These are phyloP conservation scores for Kazachstania viticola DNA, from an alignment of 805 yeast species.

Conservation along the genomic window DNA sequence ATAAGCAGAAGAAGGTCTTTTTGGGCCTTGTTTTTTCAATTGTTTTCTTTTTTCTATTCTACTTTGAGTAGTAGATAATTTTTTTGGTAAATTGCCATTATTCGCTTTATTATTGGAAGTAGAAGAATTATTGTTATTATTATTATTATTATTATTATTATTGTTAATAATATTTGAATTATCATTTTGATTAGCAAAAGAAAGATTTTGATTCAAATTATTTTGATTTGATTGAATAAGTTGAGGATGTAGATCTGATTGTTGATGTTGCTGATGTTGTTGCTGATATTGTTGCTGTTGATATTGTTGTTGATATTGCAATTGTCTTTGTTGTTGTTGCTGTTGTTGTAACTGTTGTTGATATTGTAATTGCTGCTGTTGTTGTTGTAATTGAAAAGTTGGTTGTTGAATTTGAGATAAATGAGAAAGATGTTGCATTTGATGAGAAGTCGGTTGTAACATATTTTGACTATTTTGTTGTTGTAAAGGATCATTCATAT, in stretches of 20 bases:
- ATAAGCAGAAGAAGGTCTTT: conserved; percentile 30
- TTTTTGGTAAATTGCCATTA: conserved; percentile 17
- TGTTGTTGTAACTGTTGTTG: conserved; percentile 4
- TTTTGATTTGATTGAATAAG: background rate
- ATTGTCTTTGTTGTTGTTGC: conserved; percentile 4
- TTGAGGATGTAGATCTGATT: background rate
- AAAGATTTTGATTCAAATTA: too few species aligned
- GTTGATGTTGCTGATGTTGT: background rate
- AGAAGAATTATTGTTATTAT: background rate
- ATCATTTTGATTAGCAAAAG: background rate
- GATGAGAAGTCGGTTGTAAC: conserved; percentile 5
- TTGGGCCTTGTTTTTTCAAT: conserved; percentile 27
- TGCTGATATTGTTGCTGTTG: conserved; percentile 1
- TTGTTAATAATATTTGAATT: too few species aligned
- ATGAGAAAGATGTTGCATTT: background rate
- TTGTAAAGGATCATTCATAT: background rate
- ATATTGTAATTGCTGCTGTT: conserved; percentile 3
- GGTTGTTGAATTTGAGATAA: background rate
- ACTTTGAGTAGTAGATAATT: conserved; percentile 26
- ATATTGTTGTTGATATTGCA: conserved; percentile 2
- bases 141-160: background rate
- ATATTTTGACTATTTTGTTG: conserved; percentile 3
- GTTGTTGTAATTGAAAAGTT: conserved; percentile 1
- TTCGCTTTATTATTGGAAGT: conserved; percentile 1
- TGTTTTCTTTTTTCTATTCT: conserved; percentile 27